phyloP scores from a whole-genome alignment of 2,329 filamentous ascomycete species.

The Ophiostoma fasciatum region DNA sequence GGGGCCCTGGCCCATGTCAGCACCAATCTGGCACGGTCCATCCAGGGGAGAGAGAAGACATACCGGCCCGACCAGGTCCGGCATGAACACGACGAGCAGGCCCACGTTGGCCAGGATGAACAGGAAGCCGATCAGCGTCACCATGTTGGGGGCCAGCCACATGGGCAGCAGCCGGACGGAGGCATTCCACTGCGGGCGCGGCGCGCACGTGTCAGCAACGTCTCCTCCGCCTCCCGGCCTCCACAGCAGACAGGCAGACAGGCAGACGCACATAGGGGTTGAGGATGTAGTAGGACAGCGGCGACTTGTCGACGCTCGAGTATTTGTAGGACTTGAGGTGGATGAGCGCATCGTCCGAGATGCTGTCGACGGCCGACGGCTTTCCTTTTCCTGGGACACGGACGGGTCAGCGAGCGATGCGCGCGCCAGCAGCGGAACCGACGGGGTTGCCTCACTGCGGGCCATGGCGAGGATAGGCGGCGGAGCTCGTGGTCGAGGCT shows the following conservation, averaged over 20 bases:
- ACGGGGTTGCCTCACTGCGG: too few species aligned
- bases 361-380: conserved; percentile 47
- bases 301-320: conserved; percentile 90
- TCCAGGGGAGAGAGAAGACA: too few species aligned
- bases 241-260: too few species aligned
- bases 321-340: conserved; percentile 97
- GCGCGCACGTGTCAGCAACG: too few species aligned
- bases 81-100: conserved; percentile 62
- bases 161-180: conserved; percentile 82
- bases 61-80: conserved; percentile 81
- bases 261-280: conserved; percentile 69
- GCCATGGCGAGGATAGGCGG: too few species aligned
- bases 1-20: conserved; percentile 45
- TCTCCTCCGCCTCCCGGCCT: too few species aligned
- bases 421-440: too few species aligned
- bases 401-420: neutral
- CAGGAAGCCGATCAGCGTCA: conserved; percentile 86
- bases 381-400: conserved; percentile 28
- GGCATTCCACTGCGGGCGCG: conserved; percentile 69
- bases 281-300: conserved; percentile 83
- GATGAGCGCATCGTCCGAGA: conserved; percentile 80
- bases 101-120: conserved; percentile 81
- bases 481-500: too few species aligned
- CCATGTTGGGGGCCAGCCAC: conserved; percentile 97
- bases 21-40: too few species aligned